Evolutionary conservation across 257 asterid genomes (phyloP).

Genomic region (Jacaranda copaia): DNA sequence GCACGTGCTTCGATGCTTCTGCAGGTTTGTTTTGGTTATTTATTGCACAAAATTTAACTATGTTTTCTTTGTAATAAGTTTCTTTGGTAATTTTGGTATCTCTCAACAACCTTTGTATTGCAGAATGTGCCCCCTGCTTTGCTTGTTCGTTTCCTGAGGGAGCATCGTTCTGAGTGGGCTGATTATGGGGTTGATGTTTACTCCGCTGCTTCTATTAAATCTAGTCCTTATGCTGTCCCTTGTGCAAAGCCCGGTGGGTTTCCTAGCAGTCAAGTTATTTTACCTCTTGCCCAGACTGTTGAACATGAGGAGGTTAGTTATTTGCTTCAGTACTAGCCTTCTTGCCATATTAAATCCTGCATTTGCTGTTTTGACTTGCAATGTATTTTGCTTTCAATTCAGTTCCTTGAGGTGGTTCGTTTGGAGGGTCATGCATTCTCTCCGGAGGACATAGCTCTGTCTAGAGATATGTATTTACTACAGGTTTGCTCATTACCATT

Average conservation of each 20-base stretch:
- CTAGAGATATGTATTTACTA: constrained; percentile 81
- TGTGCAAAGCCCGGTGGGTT: constrained; percentile 73
- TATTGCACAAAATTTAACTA: not conserved
- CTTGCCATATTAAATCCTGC: not conserved
- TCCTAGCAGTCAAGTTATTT: constrained; percentile 75
- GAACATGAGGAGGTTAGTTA: constrained; percentile 81
- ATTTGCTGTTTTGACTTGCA: not conserved
- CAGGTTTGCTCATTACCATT: constrained; percentile 56
- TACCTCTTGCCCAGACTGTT: constrained; percentile 83
- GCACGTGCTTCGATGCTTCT: constrained; percentile 90
- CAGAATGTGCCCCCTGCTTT: constrained; percentile 88
- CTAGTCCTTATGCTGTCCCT: constrained; percentile 73
- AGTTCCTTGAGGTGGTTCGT: constrained; percentile 93
- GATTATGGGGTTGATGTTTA: constrained; percentile 84
- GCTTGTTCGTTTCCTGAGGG: constrained; percentile 84
- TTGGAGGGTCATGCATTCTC: constrained; percentile 79
- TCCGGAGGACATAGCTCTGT: constrained; percentile 72
- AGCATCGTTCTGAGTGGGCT: constrained; percentile 95
- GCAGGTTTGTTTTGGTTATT: constrained; percentile 50
- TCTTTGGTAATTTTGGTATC: not conserved
- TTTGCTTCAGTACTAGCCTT: not conserved
- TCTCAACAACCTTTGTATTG: constrained; percentile 13
- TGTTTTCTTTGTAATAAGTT: not conserved
- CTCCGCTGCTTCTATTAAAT: constrained; percentile 82
- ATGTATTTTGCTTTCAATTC: constrained; percentile 18